These are phyloP conservation scores for Elaeis guineensis DNA, from an alignment of 176 grass and related monocot species.

Conservation along the genomic window DNA sequence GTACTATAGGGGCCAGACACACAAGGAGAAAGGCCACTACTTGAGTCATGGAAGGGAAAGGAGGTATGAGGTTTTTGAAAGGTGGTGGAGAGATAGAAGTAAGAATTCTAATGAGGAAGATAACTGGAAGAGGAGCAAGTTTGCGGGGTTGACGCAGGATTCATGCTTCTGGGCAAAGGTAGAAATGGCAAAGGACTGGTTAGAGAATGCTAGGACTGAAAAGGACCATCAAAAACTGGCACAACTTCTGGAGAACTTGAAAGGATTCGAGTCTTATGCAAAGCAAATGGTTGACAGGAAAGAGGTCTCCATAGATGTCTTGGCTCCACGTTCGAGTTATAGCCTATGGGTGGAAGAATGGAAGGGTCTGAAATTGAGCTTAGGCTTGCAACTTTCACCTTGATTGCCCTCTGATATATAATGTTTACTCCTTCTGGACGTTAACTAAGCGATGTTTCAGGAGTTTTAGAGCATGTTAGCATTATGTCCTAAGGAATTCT, in stretches of 20 bases:
- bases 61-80: conserved; percentile 83
- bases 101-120: neutral
- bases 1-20: conserved; percentile 51
- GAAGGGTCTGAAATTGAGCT: conserved; percentile 50
- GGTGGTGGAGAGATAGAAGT: conserved; percentile 64
- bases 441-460: too few relatives aligned
- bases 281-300: conserved; percentile 50
- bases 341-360: conserved; percentile 60
- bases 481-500: too few relatives aligned
- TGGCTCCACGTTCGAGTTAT: conserved; percentile 86
- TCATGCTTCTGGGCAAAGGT: conserved; percentile 95
- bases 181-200: conserved; percentile 55
- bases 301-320: conserved; percentile 75
- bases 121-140: conserved; percentile 53
- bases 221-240: conserved; percentile 13
- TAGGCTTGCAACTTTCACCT: too few relatives aligned
- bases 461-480: too few relatives aligned
- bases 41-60: conserved; percentile 56
- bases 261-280: conserved; percentile 52
- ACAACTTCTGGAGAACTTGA: conserved; percentile 30
- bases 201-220: conserved; percentile 28
- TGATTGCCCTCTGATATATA: too few relatives aligned
- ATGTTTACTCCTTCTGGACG: too few relatives aligned
- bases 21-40: conserved; percentile 56
- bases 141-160: conserved; percentile 82